phyloP scores from a whole-genome alignment of 306 rosid species.

The Geum urbanum region DNA sequence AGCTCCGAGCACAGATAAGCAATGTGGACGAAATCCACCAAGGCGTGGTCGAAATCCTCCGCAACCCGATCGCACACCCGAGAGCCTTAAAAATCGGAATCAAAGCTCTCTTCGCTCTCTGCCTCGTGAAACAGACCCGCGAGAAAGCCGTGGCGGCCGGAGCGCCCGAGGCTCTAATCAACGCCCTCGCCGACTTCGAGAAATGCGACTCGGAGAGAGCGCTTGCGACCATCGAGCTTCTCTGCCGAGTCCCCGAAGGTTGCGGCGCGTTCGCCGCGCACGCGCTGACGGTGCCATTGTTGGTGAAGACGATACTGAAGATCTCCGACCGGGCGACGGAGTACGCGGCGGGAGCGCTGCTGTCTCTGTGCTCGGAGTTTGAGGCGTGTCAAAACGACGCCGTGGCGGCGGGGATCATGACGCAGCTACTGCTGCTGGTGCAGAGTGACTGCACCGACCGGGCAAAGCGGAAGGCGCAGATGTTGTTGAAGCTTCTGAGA shows the following conservation, averaged over 20 bases:
- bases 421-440: slow-evolving; percentile 69
- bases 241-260: slow-evolving; percentile 62
- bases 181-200: slow-evolving; percentile 70
- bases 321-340: slow-evolving; percentile 88
- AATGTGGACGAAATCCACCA: slow-evolving; percentile 59
- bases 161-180: slow-evolving; percentile 59
- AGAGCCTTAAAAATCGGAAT: slow-evolving; percentile 67
- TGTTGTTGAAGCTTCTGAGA: slow-evolving; percentile 86
- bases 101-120: slow-evolving; percentile 68
- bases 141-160: slow-evolving; percentile 56
- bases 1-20: slow-evolving; percentile 56
- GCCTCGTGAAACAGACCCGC: slow-evolving; percentile 71
- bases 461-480: slow-evolving; percentile 89
- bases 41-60: slow-evolving; percentile 59
- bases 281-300: slow-evolving; percentile 75
- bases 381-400: slow-evolving; percentile 60
- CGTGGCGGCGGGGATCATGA: slow-evolving; percentile 77
- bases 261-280: slow-evolving; percentile 53
- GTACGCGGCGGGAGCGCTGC: slow-evolving; percentile 79
- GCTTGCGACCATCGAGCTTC: slow-evolving; percentile 69
- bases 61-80: slow-evolving; percentile 47
- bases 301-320: slow-evolving; percentile 76
- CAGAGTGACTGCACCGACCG: slow-evolving; percentile 93
- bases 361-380: slow-evolving; percentile 72
- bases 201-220: slow-evolving; percentile 83